These are phyloP conservation scores for Platanthera guangdongensis DNA, from an alignment of 106 monocot species.

Conservation along the genomic window DNA sequence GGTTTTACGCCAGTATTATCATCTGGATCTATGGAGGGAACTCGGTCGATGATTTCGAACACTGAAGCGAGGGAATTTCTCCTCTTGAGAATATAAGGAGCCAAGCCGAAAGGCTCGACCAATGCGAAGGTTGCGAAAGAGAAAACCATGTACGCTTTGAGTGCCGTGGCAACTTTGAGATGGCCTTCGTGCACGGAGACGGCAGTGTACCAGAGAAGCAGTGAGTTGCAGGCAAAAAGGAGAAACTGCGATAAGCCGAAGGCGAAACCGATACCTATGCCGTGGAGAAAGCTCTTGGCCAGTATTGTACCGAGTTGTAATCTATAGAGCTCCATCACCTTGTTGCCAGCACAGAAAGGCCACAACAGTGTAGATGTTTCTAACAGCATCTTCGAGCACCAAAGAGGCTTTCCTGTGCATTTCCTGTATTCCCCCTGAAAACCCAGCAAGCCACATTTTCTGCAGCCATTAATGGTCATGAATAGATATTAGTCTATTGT, in stretches of 20 bases:
- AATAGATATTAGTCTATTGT: neutral
- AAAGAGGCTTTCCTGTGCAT: conserved; percentile 98
- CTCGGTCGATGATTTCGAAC: conserved; percentile 95
- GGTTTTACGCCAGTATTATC: conserved; percentile 85
- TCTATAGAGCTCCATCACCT: conserved; percentile 90
- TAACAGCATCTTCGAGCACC: conserved; percentile 98
- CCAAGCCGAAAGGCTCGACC: conserved; percentile 97
- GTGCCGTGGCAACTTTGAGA: conserved; percentile 42
- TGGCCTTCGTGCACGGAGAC: conserved; percentile 41
- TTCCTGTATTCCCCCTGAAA: conserved; percentile 95
- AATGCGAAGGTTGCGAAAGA: conserved; percentile 94
- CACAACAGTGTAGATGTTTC: conserved; percentile 97
- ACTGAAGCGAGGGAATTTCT: conserved; percentile 75
- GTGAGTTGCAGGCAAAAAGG: conserved; percentile 94
- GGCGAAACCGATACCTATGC: conserved; percentile 78
- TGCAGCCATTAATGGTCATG: conserved; percentile 20
- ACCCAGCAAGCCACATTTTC: conserved; percentile 99
- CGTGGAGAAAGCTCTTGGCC: conserved; percentile 71
- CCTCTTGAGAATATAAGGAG: conserved; percentile 88
- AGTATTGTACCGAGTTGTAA: conserved; percentile 64
- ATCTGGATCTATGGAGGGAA: conserved; percentile 88
- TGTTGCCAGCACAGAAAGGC: conserved; percentile 98
- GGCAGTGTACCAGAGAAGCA: conserved; percentile 90
- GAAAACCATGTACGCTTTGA: conserved; percentile 94
- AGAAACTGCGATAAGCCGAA: conserved; percentile 95